Base-by-base conservation (phyloP, 2,329 filamentous ascomycete genomes). In the Aspergillus pseudoviridinutans region DNA sequence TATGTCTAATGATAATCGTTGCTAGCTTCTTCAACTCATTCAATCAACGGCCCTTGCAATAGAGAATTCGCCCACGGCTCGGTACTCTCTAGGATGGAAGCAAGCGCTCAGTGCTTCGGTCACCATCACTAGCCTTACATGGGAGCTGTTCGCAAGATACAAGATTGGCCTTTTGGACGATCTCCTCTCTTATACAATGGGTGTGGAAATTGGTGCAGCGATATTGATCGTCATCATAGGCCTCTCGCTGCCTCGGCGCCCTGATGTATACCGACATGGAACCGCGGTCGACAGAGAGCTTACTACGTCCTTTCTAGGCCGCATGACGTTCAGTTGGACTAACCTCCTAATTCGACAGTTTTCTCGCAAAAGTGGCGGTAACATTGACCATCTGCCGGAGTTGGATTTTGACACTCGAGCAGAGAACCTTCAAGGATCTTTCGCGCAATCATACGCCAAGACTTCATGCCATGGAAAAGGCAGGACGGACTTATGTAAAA, bases 281-380 rank as follows among this genome's bases (percentile, higher is more conserved):
- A 76, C 79, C 50, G 68, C 79, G 3, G 86, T 93, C 32, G 89
- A 92, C 67, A 76, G 78, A 17, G 81, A 88, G 73, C 80, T 79
- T 64, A 87, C 86, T 0, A 79, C 78, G 3, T 86, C 86, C 2
- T 82, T 85, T 1, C 77, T 88, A 50, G 80, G 75, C 52, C 82
- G 84, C 52, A 84, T 85, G 66, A 89, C 83, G 6, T 92, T 87
- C 75, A 75, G 78, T 51, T 93, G 89, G 89, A 79, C 83, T 1
- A 72, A 69, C 1, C 70, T 74, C 2, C 64, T 91, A 0, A 78
- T 92, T 14, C 65, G 72, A 1, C 71, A 81, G 24, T 85, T 87
- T 1, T 72, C 74, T 2, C 78, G 80, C 62, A 86, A 87, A 65
- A 83, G 82, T 49, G 80, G 82, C 27, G 77, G 92, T 2, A 82